phyloP scores from a whole-genome alignment of 352 stramenopile species.

The Phytophthora nicotianae region DNA sequence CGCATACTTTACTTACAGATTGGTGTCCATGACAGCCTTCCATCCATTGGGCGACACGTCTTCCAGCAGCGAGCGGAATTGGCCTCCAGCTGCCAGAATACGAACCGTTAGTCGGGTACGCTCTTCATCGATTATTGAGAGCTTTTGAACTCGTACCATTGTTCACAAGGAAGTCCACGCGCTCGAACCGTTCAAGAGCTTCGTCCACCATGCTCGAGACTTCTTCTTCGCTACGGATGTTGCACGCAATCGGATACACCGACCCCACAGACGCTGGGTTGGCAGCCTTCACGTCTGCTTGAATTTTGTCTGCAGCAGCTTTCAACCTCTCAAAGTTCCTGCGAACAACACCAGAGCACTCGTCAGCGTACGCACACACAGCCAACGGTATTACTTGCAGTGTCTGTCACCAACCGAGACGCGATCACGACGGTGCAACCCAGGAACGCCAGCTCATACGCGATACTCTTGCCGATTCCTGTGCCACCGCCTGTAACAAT shows the following conservation, averaged over 20 bases:
- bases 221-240: conserved; percentile 68
- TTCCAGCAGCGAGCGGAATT: conserved; percentile 89
- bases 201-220: conserved; percentile 67
- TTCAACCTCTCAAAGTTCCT: conserved; percentile 64
- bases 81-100: conserved; percentile 66
- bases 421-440: conserved; percentile 78
- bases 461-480: conserved; percentile 78
- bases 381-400: no score
- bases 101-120: background rate
- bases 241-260: conserved; percentile 53
- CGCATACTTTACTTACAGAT: conserved; percentile 56
- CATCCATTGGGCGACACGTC: conserved; percentile 91
- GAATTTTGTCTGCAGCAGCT: conserved; percentile 55
- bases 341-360: conserved; percentile 3
- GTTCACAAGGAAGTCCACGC: conserved; percentile 93
- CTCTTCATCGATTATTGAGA: background rate
- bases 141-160: conserved; percentile 58
- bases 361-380: background rate
- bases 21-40: conserved; percentile 91
- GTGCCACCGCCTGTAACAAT: conserved; percentile 84
- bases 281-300: conserved; percentile 39
- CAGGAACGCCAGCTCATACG: conserved; percentile 70
- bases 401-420: conserved; percentile 29
- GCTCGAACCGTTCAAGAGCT: conserved; percentile 67
- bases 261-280: conserved; percentile 28